A percentile compares a stretch with the other conserved stretches of the same genome.
Conservation (phyloP, 106 monocot species). For the Dendrobium nobile region DNA sequence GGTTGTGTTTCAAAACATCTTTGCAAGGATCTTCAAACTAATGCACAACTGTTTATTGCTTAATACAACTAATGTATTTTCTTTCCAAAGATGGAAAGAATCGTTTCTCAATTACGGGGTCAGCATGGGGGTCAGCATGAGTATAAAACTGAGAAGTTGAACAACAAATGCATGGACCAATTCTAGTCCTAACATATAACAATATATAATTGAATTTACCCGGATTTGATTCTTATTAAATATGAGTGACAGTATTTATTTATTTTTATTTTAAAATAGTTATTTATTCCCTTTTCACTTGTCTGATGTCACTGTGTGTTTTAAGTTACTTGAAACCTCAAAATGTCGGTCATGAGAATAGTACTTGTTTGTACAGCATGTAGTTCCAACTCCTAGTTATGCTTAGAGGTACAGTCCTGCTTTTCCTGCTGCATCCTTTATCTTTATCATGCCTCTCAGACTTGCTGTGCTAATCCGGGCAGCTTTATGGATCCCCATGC, state of each 20-base stretch:
- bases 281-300: not conserved
- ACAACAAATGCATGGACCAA: not conserved
- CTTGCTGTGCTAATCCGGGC: not conserved
- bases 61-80: not conserved
- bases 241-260: too few species aligned
- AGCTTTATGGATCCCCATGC: not conserved
- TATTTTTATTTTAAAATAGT: not conserved
- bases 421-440: too few species aligned
- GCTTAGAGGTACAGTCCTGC: too few species aligned
- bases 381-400: too few species aligned
- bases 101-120: not conserved
- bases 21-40: not conserved
- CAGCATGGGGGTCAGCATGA: not conserved
- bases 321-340: not conserved
- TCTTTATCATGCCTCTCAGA: too few species aligned
- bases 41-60: not conserved
- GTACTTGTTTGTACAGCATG: not conserved
- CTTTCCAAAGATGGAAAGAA: not conserved
- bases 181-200: not conserved
- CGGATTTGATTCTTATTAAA: too few species aligned
- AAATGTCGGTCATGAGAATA: not conserved
- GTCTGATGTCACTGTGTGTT: not conserved
- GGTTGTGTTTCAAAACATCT: constrained; percentile 23
- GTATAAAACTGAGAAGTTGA: not conserved
- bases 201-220: not conserved